phyloP scores from a whole-genome alignment of 345 rosid genomes.

The Acer campestre region DNA sequence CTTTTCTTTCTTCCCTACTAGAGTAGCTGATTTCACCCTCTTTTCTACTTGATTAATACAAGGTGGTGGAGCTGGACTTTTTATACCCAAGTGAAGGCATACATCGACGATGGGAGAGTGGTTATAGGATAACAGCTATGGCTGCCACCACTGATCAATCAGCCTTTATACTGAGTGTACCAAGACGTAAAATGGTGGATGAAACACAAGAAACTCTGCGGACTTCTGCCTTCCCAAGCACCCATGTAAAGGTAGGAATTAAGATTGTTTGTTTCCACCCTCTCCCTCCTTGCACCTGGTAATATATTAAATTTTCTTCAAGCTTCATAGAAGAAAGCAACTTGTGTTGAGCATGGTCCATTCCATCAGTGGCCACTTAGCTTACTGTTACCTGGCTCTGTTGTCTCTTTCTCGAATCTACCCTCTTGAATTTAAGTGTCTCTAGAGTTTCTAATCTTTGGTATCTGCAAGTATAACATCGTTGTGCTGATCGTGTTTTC shows the following conservation, averaged over 20 bases:
- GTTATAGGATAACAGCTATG: slow-evolving; percentile 91
- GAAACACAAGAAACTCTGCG: slow-evolving; percentile 98
- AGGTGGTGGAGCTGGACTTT: slow-evolving; percentile 98
- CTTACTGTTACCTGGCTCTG: not conserved
- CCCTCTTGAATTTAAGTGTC: not conserved
- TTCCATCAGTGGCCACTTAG: not conserved
- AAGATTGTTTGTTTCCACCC: not conserved
- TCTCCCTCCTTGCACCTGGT: not conserved
- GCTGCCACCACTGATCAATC: slow-evolving; percentile 95
- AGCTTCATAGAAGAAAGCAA: not conserved
- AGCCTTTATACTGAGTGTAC: slow-evolving; percentile 84
- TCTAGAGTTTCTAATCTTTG: not conserved
- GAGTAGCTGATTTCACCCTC: slow-evolving; percentile 8
- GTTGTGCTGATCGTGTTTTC: not conserved
- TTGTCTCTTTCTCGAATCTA: not conserved
- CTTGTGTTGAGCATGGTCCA: not conserved
- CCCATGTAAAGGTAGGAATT: slow-evolving; percentile 80
- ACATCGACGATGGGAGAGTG: slow-evolving; percentile 89
- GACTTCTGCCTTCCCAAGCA: slow-evolving; percentile 94
- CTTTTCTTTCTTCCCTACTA: not conserved
- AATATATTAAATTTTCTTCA: not conserved
- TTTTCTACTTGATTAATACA: slow-evolving; percentile 22
- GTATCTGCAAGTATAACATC: not conserved
- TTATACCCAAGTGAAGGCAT: slow-evolving; percentile 95
- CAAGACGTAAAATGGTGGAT: slow-evolving; percentile 80